These are phyloP conservation scores for Pseudogymnoascus sp. DNA, from an alignment of 2,329 filamentous ascomycete genomes.

Conservation along the genomic window DNA sequence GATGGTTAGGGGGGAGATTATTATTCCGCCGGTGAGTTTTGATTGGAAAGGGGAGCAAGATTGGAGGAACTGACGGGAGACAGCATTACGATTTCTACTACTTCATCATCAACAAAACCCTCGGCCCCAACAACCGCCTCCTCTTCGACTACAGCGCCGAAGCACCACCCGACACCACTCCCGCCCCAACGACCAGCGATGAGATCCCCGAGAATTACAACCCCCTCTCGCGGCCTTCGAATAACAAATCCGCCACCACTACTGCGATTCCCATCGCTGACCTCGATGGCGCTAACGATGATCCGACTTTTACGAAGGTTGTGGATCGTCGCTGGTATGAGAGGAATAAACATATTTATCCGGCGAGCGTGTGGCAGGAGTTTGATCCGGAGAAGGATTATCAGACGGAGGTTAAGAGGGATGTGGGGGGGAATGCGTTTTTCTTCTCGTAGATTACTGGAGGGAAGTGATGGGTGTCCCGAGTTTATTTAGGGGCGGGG, in stretches of 20 bases:
- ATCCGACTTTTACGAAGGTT: constrained; percentile 79
- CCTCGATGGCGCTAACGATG: constrained; percentile 69
- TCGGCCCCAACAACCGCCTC: constrained; percentile 60
- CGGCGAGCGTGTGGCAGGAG: constrained; percentile 89
- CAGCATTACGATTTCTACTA: constrained; percentile 98
- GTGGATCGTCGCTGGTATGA: constrained; percentile 97
- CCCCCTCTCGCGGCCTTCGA: constrained; percentile 31
- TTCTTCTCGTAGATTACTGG: constrained; percentile 57
- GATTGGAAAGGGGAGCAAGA: neutral
- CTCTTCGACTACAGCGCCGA: constrained; percentile 69
- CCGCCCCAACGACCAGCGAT: neutral
- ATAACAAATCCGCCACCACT: constrained; percentile 23
- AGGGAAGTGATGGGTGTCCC: neutral
- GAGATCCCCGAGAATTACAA: constrained; percentile 28
- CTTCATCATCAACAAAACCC: constrained; percentile 83
- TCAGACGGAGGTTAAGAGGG: constrained; percentile 65
- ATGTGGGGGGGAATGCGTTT: constrained; percentile 84
- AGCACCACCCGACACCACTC: constrained; percentile 28
- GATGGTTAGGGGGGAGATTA: constrained; percentile 81
- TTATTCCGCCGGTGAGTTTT: constrained; percentile 79
- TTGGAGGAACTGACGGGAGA: constrained; percentile 18
- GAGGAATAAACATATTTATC: constrained; percentile 96
- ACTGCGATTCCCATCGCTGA: constrained; percentile 33
- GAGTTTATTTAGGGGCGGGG: neutral
- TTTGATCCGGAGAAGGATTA: constrained; percentile 90